Evolutionary conservation across 306 rosid genomes (phyloP), one percentile per base, ranked within the genome.

Genomic region (Hippophae rhamnoides): DNA sequence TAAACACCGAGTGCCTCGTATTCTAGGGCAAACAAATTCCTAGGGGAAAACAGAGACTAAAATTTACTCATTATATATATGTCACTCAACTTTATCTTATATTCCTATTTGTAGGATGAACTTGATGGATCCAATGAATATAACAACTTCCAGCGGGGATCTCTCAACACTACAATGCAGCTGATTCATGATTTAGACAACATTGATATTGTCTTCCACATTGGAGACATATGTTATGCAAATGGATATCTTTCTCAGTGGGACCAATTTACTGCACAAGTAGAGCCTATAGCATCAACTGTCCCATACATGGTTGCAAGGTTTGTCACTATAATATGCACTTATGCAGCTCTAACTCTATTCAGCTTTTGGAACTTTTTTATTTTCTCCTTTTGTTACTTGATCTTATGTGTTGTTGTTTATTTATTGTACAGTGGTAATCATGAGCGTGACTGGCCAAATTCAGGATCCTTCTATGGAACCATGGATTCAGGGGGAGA

Each of bases 401-500:
- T 49, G 53, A 23, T 49, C 53, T 49, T 49, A 49, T 49, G 14
- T 49, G 53, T 8, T 49, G 25, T 13, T 49, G n/a, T 49, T 12
- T 49, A 18, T 46, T 67, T 13, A 41, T 40, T 18, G n/a, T 58
- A 67, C 62, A 87, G 98, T 68, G 98, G 96, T 62, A 92, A 92
- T 69, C 98, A 92, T 55, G 96, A 92, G 74, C 96, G 96, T 63
- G 98, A 92, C 81, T 92, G 98, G 98, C 98, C 95, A 11, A 78
- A 77, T 53, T 58, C 78, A 47, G 95, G 98, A 54, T 87, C 98
- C 43, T 85, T 92, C 68, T 92, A 85, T 54, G 89, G 76, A 62
- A 81, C 25, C 83, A 7, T 75, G 78, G 98, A 92, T 79, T 92
- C 93, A 2, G 96, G 98, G 13, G 98, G 98, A 69, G 98, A 92